phyloP scores from a whole-genome alignment of 208 protist species.

The Borovskyia barvae region DNA sequence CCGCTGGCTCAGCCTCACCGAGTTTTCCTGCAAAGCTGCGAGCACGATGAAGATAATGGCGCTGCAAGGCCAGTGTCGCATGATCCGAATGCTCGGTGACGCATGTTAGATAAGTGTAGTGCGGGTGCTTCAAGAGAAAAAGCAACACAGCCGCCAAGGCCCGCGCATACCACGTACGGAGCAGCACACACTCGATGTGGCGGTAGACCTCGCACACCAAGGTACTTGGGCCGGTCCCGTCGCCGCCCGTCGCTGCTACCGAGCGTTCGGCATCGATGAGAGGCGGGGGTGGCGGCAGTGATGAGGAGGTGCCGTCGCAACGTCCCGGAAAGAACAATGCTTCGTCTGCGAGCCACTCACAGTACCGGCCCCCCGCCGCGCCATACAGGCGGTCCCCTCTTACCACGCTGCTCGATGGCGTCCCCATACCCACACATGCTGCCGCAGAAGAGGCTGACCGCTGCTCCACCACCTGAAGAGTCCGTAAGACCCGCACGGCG shows the following conservation, averaged over 20 bases:
- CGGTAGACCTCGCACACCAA: constrained; percentile 2
- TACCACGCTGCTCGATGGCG: too few relatives aligned
- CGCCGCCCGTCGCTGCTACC: too few relatives aligned
- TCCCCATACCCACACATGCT: too few relatives aligned
- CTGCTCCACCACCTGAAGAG: constrained; percentile 13
- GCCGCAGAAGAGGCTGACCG: not conserved
- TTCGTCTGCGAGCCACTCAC: too few relatives aligned
- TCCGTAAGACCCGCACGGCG: constrained; percentile 23
- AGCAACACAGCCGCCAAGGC: constrained; percentile 21
- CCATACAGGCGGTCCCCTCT: too few relatives aligned
- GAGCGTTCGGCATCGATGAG: too few relatives aligned
- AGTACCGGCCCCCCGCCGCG: too few relatives aligned
- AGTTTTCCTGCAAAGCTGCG: too few relatives aligned
- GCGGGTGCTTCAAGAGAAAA: constrained; percentile 15
- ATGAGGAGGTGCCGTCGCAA: too few relatives aligned
- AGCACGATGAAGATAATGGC: not conserved
- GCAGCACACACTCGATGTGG: constrained; percentile 14
- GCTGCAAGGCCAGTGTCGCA: constrained; percentile 4
- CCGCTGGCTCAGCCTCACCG: not conserved
- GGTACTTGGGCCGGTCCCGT: too few relatives aligned
- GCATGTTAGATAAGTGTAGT: constrained; percentile 10
- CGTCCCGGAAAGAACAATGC: too few relatives aligned
- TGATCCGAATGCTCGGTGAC: constrained; percentile 1
- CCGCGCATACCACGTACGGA: constrained; percentile 23
- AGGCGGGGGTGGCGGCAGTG: too few relatives aligned